A percentile compares a stretch with the other conserved stretches of the same genome.
These are phyloP conservation scores for Rhizoclosmatium sp. DNA, from an alignment of 192 early-diverging fungal species.

Conservation along the genomic window DNA sequence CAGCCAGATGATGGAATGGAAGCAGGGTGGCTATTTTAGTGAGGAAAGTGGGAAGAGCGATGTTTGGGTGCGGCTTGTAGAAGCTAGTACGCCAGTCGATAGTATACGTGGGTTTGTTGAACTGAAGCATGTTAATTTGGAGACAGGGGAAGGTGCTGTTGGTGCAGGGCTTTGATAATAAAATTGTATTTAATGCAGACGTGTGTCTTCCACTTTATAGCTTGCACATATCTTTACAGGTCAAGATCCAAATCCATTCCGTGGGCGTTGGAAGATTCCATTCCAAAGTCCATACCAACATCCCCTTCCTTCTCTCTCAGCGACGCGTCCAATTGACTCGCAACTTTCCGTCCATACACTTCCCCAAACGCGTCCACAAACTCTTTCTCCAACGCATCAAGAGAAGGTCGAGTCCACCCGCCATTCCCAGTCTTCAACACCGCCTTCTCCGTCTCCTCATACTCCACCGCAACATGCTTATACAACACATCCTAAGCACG, in stretches of 20 bases:
- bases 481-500: constrained; percentile 13
- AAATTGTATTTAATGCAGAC: neutral
- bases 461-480: constrained; percentile 13
- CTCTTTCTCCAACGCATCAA: constrained; percentile 9
- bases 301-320: neutral
- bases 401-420: neutral
- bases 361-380: constrained; percentile 12
- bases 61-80: constrained; percentile 33
- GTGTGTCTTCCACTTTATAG: neutral
- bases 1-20: constrained; percentile 27
- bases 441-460: constrained; percentile 9
- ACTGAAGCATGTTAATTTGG: constrained; percentile 34
- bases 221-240: too few relatives aligned
- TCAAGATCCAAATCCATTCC: too few relatives aligned
- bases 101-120: constrained; percentile 18
- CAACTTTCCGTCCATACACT: neutral
- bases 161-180: neutral
- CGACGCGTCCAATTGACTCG: neutral
- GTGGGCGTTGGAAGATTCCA: too few relatives aligned
- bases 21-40: neutral
- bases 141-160: neutral
- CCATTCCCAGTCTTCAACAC: neutral
- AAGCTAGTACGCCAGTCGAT: constrained; percentile 30
- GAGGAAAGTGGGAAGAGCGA: neutral
- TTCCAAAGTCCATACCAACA: too few relatives aligned